These are phyloP conservation scores for Euphorbia tirucalli DNA, from an alignment of 345 rosid species.

Conservation along the genomic window DNA sequence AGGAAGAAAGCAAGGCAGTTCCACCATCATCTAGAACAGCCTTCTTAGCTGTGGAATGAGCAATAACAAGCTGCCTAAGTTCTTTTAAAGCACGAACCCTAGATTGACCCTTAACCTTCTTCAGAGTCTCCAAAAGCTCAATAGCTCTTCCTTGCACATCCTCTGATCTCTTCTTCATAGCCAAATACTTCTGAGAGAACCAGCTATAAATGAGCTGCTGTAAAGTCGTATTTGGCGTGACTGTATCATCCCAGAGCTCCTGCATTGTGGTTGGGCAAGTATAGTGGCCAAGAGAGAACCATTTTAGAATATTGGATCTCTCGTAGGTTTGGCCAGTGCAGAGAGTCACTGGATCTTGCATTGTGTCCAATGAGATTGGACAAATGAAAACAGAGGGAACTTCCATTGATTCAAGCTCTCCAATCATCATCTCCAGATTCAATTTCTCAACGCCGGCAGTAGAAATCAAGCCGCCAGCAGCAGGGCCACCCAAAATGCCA, in stretches of 20 bases:
- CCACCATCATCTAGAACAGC: slow-evolving; percentile 58
- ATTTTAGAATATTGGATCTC: slow-evolving; percentile 65
- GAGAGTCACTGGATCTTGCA: slow-evolving; percentile 81
- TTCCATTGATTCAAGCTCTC: slow-evolving; percentile 53
- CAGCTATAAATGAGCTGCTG: slow-evolving; percentile 63
- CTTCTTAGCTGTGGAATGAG: slow-evolving; percentile 51
- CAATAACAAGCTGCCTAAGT: slow-evolving; percentile 49
- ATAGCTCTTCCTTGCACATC: slow-evolving; percentile 67
- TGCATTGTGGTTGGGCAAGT: slow-evolving; percentile 88
- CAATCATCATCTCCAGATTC: slow-evolving; percentile 67
- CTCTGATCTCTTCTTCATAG: slow-evolving; percentile 63
- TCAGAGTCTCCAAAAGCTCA: slow-evolving; percentile 53
- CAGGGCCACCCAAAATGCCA: slow-evolving; percentile 57
- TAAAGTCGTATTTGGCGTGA: slow-evolving; percentile 65
- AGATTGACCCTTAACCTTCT: slow-evolving; percentile 64
- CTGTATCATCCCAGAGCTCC: slow-evolving; percentile 71
- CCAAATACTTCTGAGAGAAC: slow-evolving; percentile 62
- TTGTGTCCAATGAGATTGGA: slow-evolving; percentile 76
- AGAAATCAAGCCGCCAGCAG: slow-evolving; percentile 38
- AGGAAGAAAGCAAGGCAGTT: slow-evolving; percentile 40
- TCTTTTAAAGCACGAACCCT: slow-evolving; percentile 63
- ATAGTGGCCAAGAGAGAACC: slow-evolving; percentile 64
- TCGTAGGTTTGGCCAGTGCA: slow-evolving; percentile 85
- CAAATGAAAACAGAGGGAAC: slow-evolving; percentile 74
- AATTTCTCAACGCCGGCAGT: slow-evolving; percentile 40